Evolutionary conservation across 1,139 yeast genomes (phyloP).

Genomic region (Candida glucosophila): DNA sequence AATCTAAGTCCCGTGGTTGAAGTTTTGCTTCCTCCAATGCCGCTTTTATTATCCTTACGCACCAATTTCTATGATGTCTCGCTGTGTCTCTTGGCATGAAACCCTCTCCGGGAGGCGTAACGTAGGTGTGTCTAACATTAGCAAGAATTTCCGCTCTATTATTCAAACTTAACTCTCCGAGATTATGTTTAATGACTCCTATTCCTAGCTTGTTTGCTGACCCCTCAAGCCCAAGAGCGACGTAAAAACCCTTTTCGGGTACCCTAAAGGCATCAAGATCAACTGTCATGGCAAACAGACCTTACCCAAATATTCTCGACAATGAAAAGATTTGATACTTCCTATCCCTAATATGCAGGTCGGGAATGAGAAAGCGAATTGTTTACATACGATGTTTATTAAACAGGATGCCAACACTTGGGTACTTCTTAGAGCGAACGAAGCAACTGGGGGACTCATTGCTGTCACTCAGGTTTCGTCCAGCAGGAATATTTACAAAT

Average conservation of each 20-base stretch:
- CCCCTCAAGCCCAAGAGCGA: slow-evolving; percentile 90
- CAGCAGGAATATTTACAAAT: slow-evolving; percentile 59
- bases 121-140: slow-evolving; percentile 87
- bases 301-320: too few species aligned
- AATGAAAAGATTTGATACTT: too few species aligned
- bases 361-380: too few species aligned
- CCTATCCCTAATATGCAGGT: too few species aligned
- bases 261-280: slow-evolving; percentile 31
- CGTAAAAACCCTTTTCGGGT: slow-evolving; percentile 41
- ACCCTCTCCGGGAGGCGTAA: slow-evolving; percentile 98
- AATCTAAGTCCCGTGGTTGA: slow-evolving; percentile 59
- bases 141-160: slow-evolving; percentile 72
- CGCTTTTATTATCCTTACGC: slow-evolving; percentile 59
- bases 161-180: slow-evolving; percentile 39
- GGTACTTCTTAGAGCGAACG: slow-evolving; percentile 16
- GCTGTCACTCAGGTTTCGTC: slow-evolving; percentile 30
- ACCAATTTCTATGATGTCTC: slow-evolving; percentile 93
- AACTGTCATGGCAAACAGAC: too few species aligned
- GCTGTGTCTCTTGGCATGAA: slow-evolving; percentile 95
- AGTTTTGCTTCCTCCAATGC: slow-evolving; percentile 62
- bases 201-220: slow-evolving; percentile 95
- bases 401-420: slow-evolving; percentile 13
- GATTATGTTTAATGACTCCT: slow-evolving; percentile 72
- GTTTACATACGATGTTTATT: too few species aligned
- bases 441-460: slow-evolving; percentile 14